Evolutionary conservation across 2,329 filamentous ascomycete genomes (phyloP), one percentile per base, ranked within the genome.

Genomic region (Aspergillus glaucus): DNA sequence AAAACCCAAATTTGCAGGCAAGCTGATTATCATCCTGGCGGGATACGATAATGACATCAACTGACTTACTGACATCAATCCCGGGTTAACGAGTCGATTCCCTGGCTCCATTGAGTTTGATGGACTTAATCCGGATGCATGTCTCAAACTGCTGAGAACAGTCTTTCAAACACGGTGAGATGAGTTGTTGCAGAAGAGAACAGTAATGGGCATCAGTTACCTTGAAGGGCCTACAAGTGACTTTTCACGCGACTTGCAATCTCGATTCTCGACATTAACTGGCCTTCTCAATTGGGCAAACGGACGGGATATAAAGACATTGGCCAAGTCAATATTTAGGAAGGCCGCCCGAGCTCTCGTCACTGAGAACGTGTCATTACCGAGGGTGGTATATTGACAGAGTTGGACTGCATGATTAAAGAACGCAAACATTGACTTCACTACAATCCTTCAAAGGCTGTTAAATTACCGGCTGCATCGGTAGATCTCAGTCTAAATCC

Each of bases 21-120:
- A 82, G 50, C 65, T 88, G 2, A 74, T 88, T 37, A 75, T 85
- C 30, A 86, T 88, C 32, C 67, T 88, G 0, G 85, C 85, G 0
- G 85, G 86, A 0, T 88, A 88, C 53, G 79, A 82, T 9, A 57
- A 75, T 0, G 81, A 87, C 36, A 87, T 88, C 49, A 81, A 88
- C 55, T 66, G 70, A 0, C 73, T 88, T 0, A 74, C 88, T 65
- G 66, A 69, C 0, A 71, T 76, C 19, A 88, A 88, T 53, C 74
- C 79, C 0, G 85, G 84, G 0, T 66, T 88, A 14, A 79, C 78
- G 0, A 84, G 80, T 37, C 77, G 85, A 0, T 88, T 88, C 56
- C 79, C 81, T 0, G 81, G 85, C 32, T 71, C 75, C 0, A 62
- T 88, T 1, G 64, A 77, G 22, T 88, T 88, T 60, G 61, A 69